Evolutionary conservation across 345 rosid genomes (phyloP), one percentile per base, ranked within the genome.

Genomic region (Dipteronia dyeriana): DNA sequence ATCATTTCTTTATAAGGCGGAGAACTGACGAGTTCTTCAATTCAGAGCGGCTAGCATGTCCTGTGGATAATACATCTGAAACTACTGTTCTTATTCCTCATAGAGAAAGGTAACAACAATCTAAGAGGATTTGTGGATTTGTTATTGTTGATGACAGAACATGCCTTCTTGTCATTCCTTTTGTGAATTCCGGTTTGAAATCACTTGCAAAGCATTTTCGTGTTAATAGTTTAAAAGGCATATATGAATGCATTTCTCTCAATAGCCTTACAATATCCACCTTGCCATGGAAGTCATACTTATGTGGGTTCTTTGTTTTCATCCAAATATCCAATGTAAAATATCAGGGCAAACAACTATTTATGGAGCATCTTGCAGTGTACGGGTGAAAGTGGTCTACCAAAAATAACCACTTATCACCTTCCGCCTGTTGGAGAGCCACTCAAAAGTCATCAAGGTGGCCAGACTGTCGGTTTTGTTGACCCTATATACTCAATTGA

Each of bases 1-100:
- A 87, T 73, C 94, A 93, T 86, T 95, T 95, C 81, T 90, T 93
- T 68, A 88, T 95, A 62, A 83, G 59, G 83, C 86, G 89, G 80
- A 92, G 99, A 80, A 95, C 88, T 74, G 86, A 88, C 54, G 88
- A 92, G 62, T 85, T 87, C 79, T 95, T 87, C 89, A 95, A 95
- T 78, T 91, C 99, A 61, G 96, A 93, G 76, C n/a, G 93, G 61
- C 56, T 95, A 31, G 96, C 91, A 63, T 93, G 97, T 77, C 86
- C 92, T 2, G 82, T 93, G 74, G 87, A 90, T 76, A 80, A 92
- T 59, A 78, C 81, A 66, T 89, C 92, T 22, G 86, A 86, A 79
- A 92, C 90, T 47, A 86, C 83, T 1, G 84, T 90, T 73, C 87
- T 93, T 76, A 86, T 95, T 84, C 92, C 97, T 43, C 98, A 95